Conservation (phyloP, 768 basidiomycete species). For the Megacollybia marginata region DNA sequence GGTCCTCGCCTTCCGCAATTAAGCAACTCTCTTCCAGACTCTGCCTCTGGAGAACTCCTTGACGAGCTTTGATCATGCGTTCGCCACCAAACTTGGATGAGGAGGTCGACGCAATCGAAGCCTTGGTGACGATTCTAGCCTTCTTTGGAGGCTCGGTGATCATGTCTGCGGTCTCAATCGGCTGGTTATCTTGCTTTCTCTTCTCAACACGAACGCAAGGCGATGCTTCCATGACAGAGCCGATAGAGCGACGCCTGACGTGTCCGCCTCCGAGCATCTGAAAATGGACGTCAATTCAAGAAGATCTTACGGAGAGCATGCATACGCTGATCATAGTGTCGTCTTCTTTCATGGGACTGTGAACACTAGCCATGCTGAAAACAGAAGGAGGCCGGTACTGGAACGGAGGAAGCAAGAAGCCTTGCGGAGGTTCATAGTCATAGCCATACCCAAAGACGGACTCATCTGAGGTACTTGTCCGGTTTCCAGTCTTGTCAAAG, state of each 20-base stretch:
- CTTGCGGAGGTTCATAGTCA: conserved; percentile 27
- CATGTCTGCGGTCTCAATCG: conserved; percentile 20
- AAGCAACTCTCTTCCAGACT: conserved; percentile 63
- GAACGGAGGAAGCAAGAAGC: conserved; percentile 32
- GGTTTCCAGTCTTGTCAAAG: conserved; percentile 55
- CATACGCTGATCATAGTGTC: conserved; percentile 79
- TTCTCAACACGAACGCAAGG: conserved; percentile 64
- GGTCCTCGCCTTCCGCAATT: conserved; percentile 60
- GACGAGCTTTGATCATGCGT: conserved; percentile 57
- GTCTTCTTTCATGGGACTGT: conserved; percentile 55
- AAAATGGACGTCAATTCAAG: conserved; percentile 5
- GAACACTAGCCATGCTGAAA: conserved; percentile 40
- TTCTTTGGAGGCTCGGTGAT: conserved; percentile 31
- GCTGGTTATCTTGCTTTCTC: conserved; percentile 38
- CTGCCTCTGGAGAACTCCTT: conserved; percentile 55
- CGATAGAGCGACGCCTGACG: conserved; percentile 61
- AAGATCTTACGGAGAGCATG: conserved; percentile 3
- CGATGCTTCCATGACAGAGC: conserved; percentile 59
- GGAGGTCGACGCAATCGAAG: conserved; percentile 58
- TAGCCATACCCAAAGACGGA: conserved; percentile 54
- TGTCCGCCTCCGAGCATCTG: conserved; percentile 80
- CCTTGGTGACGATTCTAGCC: conserved; percentile 45
- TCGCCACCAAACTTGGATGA: conserved; percentile 62
- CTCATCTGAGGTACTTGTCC: conserved; percentile 44
- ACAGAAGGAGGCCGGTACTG: conserved; percentile 63